phyloP scores from a whole-genome alignment of 805 yeast species.

The Saccharomycopsis fibuligera region DNA sequence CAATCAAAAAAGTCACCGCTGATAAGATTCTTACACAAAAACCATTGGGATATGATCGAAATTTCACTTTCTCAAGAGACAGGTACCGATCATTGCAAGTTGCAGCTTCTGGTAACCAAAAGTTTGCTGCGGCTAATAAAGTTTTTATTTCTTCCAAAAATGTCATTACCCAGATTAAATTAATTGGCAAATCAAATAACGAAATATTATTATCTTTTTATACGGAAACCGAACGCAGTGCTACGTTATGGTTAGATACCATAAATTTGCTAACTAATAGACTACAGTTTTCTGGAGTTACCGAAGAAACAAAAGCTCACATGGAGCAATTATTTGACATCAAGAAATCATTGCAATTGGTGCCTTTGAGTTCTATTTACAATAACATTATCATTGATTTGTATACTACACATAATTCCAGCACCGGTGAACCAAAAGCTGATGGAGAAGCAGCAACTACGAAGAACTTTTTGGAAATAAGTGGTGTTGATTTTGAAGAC shows the following conservation, averaged over 20 bases:
- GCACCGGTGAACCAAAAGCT: not conserved
- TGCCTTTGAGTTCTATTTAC: slow-evolving; percentile 12
- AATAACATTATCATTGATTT: slow-evolving; percentile 7
- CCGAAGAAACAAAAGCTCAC: slow-evolving; percentile 13
- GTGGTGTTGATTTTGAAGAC: slow-evolving; percentile 9
- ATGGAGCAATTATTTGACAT: slow-evolving; percentile 18
- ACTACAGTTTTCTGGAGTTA: slow-evolving; percentile 8
- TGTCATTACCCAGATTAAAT: slow-evolving; percentile 11
- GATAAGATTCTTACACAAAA: not conserved
- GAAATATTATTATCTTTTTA: slow-evolving; percentile 11
- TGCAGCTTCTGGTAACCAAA: not conserved
- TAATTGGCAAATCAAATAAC: slow-evolving; percentile 4
- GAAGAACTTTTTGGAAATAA: slow-evolving; percentile 14
- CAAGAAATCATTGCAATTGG: slow-evolving; percentile 14
- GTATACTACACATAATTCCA: slow-evolving; percentile 9
- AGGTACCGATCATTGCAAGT: not conserved
- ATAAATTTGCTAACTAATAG: slow-evolving; percentile 15
- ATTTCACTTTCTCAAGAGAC: not conserved
- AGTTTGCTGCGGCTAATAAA: not conserved
- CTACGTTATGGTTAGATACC: slow-evolving; percentile 17
- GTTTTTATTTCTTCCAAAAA: slow-evolving; percentile 10
- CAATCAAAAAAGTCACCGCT: slow-evolving; percentile 9
- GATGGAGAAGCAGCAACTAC: not conserved
- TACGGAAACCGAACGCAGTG: slow-evolving; percentile 7
- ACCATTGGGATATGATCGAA: not conserved